Evolutionary conservation across 768 basidiomycete species (phyloP), one percentile per base, ranked within the genome.

Genomic region (Amanita rimosa): DNA sequence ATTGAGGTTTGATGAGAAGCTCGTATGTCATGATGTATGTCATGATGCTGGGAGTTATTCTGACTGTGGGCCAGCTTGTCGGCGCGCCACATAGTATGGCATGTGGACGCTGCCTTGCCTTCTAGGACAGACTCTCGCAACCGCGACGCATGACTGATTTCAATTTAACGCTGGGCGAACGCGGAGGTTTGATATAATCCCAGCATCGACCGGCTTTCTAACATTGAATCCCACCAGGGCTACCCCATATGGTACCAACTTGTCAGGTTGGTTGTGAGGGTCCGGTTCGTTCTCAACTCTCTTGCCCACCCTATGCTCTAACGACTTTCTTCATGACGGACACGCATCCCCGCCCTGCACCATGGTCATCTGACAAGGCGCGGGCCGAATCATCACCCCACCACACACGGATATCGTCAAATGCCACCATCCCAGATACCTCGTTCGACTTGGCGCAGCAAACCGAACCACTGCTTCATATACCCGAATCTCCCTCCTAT

Each of bases 401-500:
- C 17, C 39, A 33, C 11, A 10, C 26, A 4, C 48, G 41, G n/a
- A 31, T 21, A 19, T 43, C 19, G 24, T 60, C 63, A 9, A 59
- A 51, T 24, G 49, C 50, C 35, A 65, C 62, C 2, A 54, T 63
- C 14, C 57, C 55, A 10, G 55, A 60, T 13, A 59, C 51, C 26
- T 56, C 55, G 24, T 63, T 62, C 17, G 64, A 66, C 26, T 41
- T 50, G 24, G 65, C 66, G 2, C 61, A 65, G 52, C 61, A 63
- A 17, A 64, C 63, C 37, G 62, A 67, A 44, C 67, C 67, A 2
- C 56, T 69, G 14, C 61, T 69, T n/a, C 57, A 60, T 14, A 51
- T 58, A 8, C 50, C 43, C 2, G 62, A 62, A 35, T 57, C 57
- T 21, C 55, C 26, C 54, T 64, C 57, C 39, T 61, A 64, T 43